phyloP scores from a whole-genome alignment of 2,329 filamentous ascomycete species.

The Dothistroma pini region DNA sequence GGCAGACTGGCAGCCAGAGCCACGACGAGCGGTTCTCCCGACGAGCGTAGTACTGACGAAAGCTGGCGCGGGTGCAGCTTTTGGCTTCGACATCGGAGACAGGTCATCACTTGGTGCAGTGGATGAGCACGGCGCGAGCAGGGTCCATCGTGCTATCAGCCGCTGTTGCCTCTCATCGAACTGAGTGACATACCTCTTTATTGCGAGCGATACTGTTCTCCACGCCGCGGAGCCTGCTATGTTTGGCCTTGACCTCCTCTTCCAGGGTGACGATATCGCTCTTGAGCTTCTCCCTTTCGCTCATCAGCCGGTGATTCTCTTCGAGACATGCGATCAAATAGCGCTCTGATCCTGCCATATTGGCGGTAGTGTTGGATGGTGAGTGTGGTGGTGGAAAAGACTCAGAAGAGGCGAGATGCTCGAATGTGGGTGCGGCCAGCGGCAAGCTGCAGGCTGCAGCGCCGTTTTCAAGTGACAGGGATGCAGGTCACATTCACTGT shows the following conservation, averaged over 20 bases:
- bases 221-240: not conserved
- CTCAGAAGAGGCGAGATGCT: not conserved
- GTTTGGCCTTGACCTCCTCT: not conserved
- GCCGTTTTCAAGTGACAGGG: not conserved
- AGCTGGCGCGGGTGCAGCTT: too few relatives aligned
- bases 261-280: not conserved
- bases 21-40: too few relatives aligned
- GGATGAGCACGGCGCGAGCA: not conserved
- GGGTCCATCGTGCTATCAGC: not conserved
- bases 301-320: not conserved
- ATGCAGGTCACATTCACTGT: not conserved
- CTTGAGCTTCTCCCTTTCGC: not conserved
- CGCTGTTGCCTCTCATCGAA: not conserved
- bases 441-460: not conserved
- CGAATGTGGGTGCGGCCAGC: not conserved
- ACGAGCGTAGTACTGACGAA: too few relatives aligned
- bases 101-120: too few relatives aligned
- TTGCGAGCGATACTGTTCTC: not conserved
- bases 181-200: not conserved
- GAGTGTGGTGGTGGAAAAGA: not conserved
- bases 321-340: not conserved
- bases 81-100: too few relatives aligned
- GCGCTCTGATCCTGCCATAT: not conserved
- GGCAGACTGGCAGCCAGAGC: too few relatives aligned
- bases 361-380: not conserved